Conservation (phyloP, 331 rosid genomes). For the Quercus phellos region DNA sequence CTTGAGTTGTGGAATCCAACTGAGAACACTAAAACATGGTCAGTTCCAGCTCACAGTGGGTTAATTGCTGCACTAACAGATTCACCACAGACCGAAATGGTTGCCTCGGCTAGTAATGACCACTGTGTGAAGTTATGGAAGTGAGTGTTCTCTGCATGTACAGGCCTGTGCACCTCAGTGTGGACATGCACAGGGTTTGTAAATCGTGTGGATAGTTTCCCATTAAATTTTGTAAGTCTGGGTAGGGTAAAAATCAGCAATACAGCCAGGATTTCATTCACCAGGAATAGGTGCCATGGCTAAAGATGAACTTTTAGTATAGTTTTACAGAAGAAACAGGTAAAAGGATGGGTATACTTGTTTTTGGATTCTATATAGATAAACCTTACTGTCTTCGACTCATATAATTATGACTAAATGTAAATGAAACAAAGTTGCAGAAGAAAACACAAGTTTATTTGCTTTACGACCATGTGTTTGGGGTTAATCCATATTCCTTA, state of each 20-base stretch:
- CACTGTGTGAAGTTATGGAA: slow-evolving; percentile 55
- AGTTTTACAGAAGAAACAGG: not conserved
- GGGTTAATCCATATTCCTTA: too few species aligned
- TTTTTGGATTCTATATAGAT: not conserved
- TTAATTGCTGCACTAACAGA: slow-evolving; percentile 40
- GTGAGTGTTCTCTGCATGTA: slow-evolving; percentile 18
- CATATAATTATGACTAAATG: not conserved
- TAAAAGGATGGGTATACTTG: not conserved
- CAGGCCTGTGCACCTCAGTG: not conserved
- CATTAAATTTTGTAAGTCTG: slow-evolving; percentile 6
- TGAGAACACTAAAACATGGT: slow-evolving; percentile 21
- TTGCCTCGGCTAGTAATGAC: slow-evolving; percentile 68
- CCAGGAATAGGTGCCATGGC: not conserved
- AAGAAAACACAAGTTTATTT: not conserved
- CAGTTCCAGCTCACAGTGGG: slow-evolving; percentile 47
- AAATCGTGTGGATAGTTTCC: slow-evolving; percentile 5
- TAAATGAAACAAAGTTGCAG: not conserved
- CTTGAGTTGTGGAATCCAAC: slow-evolving; percentile 51
- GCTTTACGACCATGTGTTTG: too few species aligned
- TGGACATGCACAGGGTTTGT: not conserved
- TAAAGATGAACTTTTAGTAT: not conserved
- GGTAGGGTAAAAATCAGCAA: not conserved
- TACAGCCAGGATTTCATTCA: not conserved
- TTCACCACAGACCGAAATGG: slow-evolving; percentile 26
- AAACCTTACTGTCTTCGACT: not conserved